These are phyloP conservation scores for Mortierella sp. DNA, from an alignment of 371 early-diverging fungal genomes.

Conservation along the genomic window DNA sequence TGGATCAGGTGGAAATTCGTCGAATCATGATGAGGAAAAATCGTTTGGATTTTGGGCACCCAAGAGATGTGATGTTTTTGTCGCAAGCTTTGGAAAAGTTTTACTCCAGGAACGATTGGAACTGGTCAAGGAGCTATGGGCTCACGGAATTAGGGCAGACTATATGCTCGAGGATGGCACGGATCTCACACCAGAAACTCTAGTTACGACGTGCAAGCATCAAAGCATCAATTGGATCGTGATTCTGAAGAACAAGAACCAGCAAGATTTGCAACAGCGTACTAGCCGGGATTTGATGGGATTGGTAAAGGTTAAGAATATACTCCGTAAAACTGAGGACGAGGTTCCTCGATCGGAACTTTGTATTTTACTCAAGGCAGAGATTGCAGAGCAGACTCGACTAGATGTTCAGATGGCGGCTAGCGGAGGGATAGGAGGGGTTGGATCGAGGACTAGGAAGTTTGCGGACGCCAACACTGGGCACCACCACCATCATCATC, in stretches of 20 bases:
- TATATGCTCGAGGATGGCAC: slow-evolving; percentile 80
- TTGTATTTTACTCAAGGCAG: slow-evolving; percentile 70
- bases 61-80: slow-evolving; percentile 78
- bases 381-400: slow-evolving; percentile 77
- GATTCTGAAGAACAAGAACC: slow-evolving; percentile 74
- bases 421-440: slow-evolving; percentile 58
- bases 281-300: slow-evolving; percentile 51
- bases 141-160: slow-evolving; percentile 78
- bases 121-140: slow-evolving; percentile 81
- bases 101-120: slow-evolving; percentile 78
- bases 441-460: slow-evolving; percentile 66
- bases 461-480: slow-evolving; percentile 43
- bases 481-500: slow-evolving; percentile 32
- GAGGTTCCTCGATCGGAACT: slow-evolving; percentile 72
- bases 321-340: slow-evolving; percentile 73
- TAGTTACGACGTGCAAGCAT: slow-evolving; percentile 72
- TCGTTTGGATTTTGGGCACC: slow-evolving; percentile 54
- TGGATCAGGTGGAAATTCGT: slow-evolving; percentile 10
- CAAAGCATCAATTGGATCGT: slow-evolving; percentile 87
- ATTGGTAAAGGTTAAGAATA: slow-evolving; percentile 82
- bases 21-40: slow-evolving; percentile 43
- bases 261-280: slow-evolving; percentile 50
- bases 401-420: slow-evolving; percentile 63
- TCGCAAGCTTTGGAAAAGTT: slow-evolving; percentile 84
- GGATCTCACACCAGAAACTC: slow-evolving; percentile 73